Conservation (phyloP, 768 basidiomycete species). For the Tulasnella sp. region DNA sequence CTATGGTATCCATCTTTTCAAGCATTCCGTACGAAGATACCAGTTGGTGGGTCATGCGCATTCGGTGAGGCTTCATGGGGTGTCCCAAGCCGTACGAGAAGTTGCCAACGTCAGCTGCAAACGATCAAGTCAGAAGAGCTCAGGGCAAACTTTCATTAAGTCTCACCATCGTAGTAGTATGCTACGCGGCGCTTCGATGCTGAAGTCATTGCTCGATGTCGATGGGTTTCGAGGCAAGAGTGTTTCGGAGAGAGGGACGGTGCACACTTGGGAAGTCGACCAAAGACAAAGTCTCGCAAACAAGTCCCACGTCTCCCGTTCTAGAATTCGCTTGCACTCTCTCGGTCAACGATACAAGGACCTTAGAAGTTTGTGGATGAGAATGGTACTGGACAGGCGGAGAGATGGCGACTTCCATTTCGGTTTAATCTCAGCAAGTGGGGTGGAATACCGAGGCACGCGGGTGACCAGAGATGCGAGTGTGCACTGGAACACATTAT, state of each 20-base stretch:
- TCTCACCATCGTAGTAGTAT: slow-evolving; percentile 70
- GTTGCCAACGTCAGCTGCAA: slow-evolving; percentile 57
- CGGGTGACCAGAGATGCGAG: background rate
- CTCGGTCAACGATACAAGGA: background rate
- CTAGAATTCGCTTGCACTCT: background rate
- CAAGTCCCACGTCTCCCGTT: background rate
- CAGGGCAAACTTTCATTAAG: background rate
- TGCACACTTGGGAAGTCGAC: background rate
- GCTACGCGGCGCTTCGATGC: slow-evolving; percentile 43
- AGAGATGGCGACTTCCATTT: background rate
- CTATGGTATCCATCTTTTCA: slow-evolving; percentile 88
- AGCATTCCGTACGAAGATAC: slow-evolving; percentile 87
- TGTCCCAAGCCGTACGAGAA: slow-evolving; percentile 83
- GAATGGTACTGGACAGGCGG: background rate
- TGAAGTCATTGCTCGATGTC: background rate
- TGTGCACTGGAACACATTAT: background rate
- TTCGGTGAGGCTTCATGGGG: slow-evolving; percentile 94
- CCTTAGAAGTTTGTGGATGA: background rate
- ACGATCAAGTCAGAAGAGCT: background rate
- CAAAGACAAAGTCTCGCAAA: background rate
- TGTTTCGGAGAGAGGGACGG: background rate
- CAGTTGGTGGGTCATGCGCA: slow-evolving; percentile 88
- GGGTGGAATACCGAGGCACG: no score
- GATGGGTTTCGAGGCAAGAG: background rate
- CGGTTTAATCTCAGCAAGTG: background rate